phyloP scores from a whole-genome alignment of 163 green algal species.

The Chloromonas sp. region DNA sequence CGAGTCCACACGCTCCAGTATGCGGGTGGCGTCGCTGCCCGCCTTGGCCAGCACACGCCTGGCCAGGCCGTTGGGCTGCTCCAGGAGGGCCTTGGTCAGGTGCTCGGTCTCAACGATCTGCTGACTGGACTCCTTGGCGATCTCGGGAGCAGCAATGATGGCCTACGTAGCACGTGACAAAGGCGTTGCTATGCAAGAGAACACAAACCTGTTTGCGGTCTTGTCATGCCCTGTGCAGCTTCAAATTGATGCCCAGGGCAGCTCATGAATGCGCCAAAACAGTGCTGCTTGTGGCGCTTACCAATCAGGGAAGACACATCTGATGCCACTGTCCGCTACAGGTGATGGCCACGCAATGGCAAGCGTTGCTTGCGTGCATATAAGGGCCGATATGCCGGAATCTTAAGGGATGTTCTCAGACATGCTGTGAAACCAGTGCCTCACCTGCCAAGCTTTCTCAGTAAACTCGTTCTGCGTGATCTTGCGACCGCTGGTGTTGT shows the following conservation, averaged over 20 bases:
- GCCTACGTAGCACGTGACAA: constrained; percentile 32
- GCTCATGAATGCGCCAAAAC: too few species aligned
- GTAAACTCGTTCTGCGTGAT: constrained; percentile 96
- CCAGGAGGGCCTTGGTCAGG: constrained; percentile 90
- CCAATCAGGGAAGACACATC: too few species aligned
- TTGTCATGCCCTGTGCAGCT: too few species aligned
- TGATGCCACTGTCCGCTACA: too few species aligned
- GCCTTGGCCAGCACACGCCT: constrained; percentile 78
- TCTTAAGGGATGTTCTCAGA: too few species aligned
- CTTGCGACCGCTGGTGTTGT: constrained; percentile 6
- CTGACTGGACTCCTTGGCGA: constrained; percentile 73
- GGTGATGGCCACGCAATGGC: too few species aligned
- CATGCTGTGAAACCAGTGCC: not conserved
- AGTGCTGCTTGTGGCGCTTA: too few species aligned
- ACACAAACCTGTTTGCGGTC: too few species aligned
- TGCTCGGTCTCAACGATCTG: constrained; percentile 98
- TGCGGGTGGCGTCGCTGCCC: constrained; percentile 60
- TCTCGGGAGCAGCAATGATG: constrained; percentile 82
- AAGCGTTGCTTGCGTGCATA: too few species aligned
- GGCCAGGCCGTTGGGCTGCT: constrained; percentile 91
- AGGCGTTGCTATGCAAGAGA: not conserved
- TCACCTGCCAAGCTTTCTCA: constrained; percentile 86
- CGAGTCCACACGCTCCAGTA: constrained; percentile 72
- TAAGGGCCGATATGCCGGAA: too few species aligned
- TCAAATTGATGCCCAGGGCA: too few species aligned